Evolutionary conservation across 306 rosid species (phyloP).

Genomic region (Hylodesmum podocarpum): DNA sequence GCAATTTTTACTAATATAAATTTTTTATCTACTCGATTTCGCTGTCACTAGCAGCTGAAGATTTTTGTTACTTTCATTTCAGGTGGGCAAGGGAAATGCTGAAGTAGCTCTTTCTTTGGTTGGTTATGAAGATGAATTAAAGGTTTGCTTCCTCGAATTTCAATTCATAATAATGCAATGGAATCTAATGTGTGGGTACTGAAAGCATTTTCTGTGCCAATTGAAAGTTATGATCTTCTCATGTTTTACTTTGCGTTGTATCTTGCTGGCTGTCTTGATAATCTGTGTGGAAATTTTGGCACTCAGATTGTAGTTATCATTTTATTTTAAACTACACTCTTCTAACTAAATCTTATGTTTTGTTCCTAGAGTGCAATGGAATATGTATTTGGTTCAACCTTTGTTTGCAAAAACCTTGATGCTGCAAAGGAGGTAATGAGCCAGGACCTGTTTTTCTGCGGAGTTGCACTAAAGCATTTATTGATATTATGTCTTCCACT

Average conservation of each 20-base stretch:
- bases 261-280: not conserved
- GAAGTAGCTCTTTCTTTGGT: constrained; percentile 87
- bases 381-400: constrained; percentile 89
- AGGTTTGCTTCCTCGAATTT: constrained; percentile 54
- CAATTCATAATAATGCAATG: constrained; percentile 1
- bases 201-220: constrained; percentile 24
- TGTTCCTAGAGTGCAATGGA: constrained; percentile 85
- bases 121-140: constrained; percentile 81
- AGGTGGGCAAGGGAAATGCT: constrained; percentile 93
- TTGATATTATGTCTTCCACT: constrained; percentile 13
- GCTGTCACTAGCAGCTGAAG: not conserved
- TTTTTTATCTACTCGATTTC: constrained; percentile 1
- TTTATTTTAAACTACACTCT: constrained; percentile 5
- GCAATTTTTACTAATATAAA: constrained; percentile 1
- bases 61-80: constrained; percentile 32
- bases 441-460: constrained; percentile 25
- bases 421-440: constrained; percentile 94
- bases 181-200: constrained; percentile 8
- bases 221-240: constrained; percentile 16
- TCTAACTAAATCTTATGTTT: constrained; percentile 23
- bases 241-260: not conserved
- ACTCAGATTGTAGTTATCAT: not conserved
- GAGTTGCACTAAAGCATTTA: constrained; percentile 3
- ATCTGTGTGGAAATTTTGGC: not conserved
- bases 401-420: constrained; percentile 77